Percentiles rank a stretch among this genome's conserved stretches.
phyloP scores from a whole-genome alignment of 2,329 filamentous ascomycete species.

The Rachicladosporium sp. region DNA sequence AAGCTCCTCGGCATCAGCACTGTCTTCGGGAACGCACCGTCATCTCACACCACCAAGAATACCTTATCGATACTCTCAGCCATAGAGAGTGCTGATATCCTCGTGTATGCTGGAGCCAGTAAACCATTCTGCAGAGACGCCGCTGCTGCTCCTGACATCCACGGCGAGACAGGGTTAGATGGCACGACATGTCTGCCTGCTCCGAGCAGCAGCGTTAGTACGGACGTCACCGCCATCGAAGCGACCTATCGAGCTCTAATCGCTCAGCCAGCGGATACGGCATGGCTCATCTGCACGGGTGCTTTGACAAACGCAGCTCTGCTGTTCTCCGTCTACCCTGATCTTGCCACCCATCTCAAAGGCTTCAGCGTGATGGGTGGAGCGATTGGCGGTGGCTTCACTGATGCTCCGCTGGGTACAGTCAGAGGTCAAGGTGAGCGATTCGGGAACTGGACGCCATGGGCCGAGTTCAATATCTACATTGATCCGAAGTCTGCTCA shows the following conservation, averaged over 20 bases:
- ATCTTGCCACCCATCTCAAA: slow-evolving; percentile 59
- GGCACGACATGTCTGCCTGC: slow-evolving; percentile 71
- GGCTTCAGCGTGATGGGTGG: slow-evolving; percentile 91
- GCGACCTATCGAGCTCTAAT: slow-evolving; percentile 64
- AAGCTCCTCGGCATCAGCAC: slow-evolving; percentile 79
- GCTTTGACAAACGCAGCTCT: slow-evolving; percentile 74
- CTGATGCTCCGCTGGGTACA: slow-evolving; percentile 56
- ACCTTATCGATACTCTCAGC: slow-evolving; percentile 73
- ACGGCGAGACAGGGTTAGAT: slow-evolving; percentile 77
- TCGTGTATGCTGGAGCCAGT: slow-evolving; percentile 61
- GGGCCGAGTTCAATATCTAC: slow-evolving; percentile 79
- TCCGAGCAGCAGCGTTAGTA: slow-evolving; percentile 27
- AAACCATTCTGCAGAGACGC: slow-evolving; percentile 63
- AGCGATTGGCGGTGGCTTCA: slow-evolving; percentile 69
- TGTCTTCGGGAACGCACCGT: slow-evolving; percentile 81
- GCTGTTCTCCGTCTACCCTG: slow-evolving; percentile 63
- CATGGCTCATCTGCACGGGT: slow-evolving; percentile 80
- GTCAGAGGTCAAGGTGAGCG: slow-evolving; percentile 28
- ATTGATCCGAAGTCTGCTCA: slow-evolving; percentile 78
- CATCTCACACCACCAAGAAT: slow-evolving; percentile 77
- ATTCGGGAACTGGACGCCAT: slow-evolving; percentile 49
- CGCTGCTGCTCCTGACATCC: slow-evolving; percentile 72
- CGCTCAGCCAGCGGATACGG: slow-evolving; percentile 51
- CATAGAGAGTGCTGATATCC: slow-evolving; percentile 59
- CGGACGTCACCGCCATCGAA: slow-evolving; percentile 44